phyloP scores from a whole-genome alignment of 371 early-diverging fungal genomes.

The Actinomortierella ambigua region DNA sequence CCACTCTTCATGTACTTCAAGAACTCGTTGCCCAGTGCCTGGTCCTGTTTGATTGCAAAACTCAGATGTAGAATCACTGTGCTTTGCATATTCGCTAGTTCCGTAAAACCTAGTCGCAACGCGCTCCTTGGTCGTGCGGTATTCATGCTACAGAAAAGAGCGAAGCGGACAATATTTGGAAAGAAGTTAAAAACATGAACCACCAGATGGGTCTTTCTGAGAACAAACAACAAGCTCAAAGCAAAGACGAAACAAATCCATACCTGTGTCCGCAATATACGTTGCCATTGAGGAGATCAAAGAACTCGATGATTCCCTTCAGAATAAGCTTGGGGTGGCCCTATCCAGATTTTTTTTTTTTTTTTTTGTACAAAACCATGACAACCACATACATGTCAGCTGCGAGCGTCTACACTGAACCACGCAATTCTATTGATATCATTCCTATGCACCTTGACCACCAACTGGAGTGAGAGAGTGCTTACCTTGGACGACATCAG shows the following conservation, averaged over 20 bases:
- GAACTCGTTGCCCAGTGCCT: slow-evolving; percentile 62
- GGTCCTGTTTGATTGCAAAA: slow-evolving; percentile 69
- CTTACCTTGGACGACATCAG: slow-evolving; percentile 63
- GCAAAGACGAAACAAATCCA: too few relatives aligned
- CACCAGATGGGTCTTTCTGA: slow-evolving; percentile 5
- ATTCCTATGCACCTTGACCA: background rate
- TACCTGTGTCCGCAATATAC: slow-evolving; percentile 23
- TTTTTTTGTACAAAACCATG: too few relatives aligned
- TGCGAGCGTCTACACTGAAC: too few relatives aligned
- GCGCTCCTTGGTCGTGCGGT: slow-evolving; percentile 27
- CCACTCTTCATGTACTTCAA: slow-evolving; percentile 58
- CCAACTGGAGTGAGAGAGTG: background rate
- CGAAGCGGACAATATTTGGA: background rate
- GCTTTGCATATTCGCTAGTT: slow-evolving; percentile 55
- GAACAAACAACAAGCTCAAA: slow-evolving; percentile 4
- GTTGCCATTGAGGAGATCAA: slow-evolving; percentile 45
- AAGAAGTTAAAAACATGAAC: background rate
- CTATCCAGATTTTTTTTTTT: too few relatives aligned
- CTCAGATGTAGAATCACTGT: slow-evolving; percentile 65
- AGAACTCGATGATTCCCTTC: slow-evolving; percentile 51
- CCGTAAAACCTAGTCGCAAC: slow-evolving; percentile 32
- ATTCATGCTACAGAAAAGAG: slow-evolving; percentile 11
- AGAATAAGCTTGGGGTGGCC: slow-evolving; percentile 54
- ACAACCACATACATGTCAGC: too few relatives aligned
- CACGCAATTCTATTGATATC: too few relatives aligned